Evolutionary conservation across 2,329 filamentous ascomycete genomes (phyloP), one percentile per base, ranked within the genome.

Genomic region (Colletotrichum agaves): DNA sequence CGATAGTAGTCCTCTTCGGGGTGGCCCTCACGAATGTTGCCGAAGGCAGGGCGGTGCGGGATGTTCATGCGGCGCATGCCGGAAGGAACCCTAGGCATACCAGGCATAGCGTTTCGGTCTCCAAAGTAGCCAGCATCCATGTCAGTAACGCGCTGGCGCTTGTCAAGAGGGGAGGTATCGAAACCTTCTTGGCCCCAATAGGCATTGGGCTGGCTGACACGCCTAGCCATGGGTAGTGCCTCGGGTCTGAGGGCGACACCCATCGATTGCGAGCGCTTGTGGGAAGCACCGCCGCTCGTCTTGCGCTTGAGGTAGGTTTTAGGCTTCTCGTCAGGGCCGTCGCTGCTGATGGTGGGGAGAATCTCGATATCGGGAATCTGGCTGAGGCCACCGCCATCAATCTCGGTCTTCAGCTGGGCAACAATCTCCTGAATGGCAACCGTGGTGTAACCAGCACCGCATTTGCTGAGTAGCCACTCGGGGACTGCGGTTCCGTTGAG

Each of bases 291-390:
- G 33, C 67, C 67, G 19, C 69, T 71, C 65, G 37, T 71, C 69
- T 75, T 77, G 21, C 74, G 73, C 71, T 73, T 77, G 13, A 65
- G 64, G 5, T 69, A 44, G 5, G 72, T 64, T 58, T 75, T 78
- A 7, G 72, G 65, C 52, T 72, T 74, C 5, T 72, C 71, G n/a
- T 74, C 73, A 7, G 74, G 74, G 2, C 71, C 70, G 35, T 75
- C 72, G 10, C 80, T 79, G 39, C 80, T 81, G 70, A 88, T 85
- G 65, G 85, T 84, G 2, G 87, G 86, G 4, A 89, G 79, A 17
- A 89, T 85, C 76, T 89, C 87, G 63, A 89, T 85, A 67, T 88
- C 87, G 0, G 87, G 87, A 2, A 88, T 83, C 63, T 84, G 81
- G 4, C 73, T 75, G 37, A 86, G 74, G 1, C 74, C 72, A 11